Conservation (phyloP, 306 rosid species). For the Pachyrhizus erosus region DNA sequence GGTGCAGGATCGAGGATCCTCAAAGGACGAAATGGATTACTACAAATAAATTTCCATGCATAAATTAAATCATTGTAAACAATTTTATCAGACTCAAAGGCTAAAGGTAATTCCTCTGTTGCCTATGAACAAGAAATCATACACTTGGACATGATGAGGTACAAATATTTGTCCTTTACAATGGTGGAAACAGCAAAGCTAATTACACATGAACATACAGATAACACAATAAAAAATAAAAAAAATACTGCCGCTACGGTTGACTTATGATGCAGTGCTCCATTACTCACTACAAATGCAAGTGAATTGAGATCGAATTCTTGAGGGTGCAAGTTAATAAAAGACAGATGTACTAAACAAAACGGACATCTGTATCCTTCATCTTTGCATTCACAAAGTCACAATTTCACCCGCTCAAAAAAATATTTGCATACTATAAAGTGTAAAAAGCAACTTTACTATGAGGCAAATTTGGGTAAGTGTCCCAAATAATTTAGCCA, state of each 20-base stretch:
- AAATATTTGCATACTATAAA: no score
- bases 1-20: constrained; percentile 72
- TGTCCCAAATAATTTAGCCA: no score
- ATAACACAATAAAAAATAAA: constrained; percentile 19
- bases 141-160: constrained; percentile 19
- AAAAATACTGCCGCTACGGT: constrained; percentile 8
- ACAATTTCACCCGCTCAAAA: no score
- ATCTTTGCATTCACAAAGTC: no score
- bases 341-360: no score
- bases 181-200: constrained; percentile 21
- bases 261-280: constrained; percentile 7
- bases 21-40: constrained; percentile 92
- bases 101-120: not conserved
- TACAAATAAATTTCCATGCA: constrained; percentile 49
- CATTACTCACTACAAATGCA: constrained; percentile 15
- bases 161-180: constrained; percentile 4
- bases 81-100: constrained; percentile 16
- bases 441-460: no score
- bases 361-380: no score
- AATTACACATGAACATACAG: constrained; percentile 14
- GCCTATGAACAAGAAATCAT: constrained; percentile 22
- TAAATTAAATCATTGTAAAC: constrained; percentile 31
- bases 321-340: no score
- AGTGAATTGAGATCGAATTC: not conserved
- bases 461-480: no score